Evolutionary conservation across 768 basidiomycete species (phyloP), one percentile per base, ranked within the genome.

Genomic region (Hericium rajendrae): DNA sequence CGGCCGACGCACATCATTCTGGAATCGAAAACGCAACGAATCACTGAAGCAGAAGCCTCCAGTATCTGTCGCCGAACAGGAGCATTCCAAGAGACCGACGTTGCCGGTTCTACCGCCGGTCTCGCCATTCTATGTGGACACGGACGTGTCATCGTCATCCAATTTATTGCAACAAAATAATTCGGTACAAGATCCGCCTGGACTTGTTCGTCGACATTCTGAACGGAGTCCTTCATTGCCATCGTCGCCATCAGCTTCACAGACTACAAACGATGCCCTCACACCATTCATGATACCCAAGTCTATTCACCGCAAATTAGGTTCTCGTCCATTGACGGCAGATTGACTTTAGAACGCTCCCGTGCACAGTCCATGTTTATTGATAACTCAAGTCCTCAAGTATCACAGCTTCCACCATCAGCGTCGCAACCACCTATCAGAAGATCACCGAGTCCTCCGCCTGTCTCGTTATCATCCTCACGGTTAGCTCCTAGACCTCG

Each of bases 91-190:
- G 68, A 72, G 60, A 65, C 72, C 28, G 63, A 57, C 71, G 1
- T 70, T 78, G 38, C 75, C 74, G 24, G 62, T 69, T 15, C 60
- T 77, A 13, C 74, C 72, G 10, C 72, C 80, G 15, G 65, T 76
- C 40, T 75, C 77, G 4, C 78, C 78, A 3, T 73, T 77, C 62
- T 60, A 67, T 46, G 62, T 72, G n/a, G 73, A 79, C 57, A 53
- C 63, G 64, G 48, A 54, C 16, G 15, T 62, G 53, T 57, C 62
- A 32, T 59, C 65, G 41, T 58, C 63, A 48, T 59, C 58, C 37
- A 61, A 68, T 40, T 56, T 72, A 38, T 51, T 60, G 63, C 71
- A 66, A 59, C 66, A 37, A 6, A 68, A 71, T 49, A 58, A 65
- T 22, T 55, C 60, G 9, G 60, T 64, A 12, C 60, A 55, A 32